phyloP scores from a whole-genome alignment of 768 basidiomycete species.

The Leccinellum luteum region DNA sequence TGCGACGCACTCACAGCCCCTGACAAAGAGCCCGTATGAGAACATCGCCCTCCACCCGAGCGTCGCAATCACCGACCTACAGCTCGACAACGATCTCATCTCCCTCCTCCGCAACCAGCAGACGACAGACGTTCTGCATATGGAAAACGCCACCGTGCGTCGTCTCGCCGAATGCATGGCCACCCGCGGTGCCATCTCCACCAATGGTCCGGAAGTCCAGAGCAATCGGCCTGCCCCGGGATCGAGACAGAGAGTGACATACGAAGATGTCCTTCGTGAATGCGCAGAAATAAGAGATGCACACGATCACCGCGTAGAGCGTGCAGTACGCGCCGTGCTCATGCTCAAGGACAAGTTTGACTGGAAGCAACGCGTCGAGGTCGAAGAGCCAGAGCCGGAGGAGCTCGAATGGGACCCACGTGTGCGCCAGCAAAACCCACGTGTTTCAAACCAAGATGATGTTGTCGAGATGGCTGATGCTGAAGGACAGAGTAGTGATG shows the following conservation, averaged over 20 bases:
- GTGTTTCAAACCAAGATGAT: slow-evolving; percentile 1
- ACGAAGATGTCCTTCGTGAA: slow-evolving; percentile 64
- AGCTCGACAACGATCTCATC: slow-evolving; percentile 71
- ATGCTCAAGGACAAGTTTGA: slow-evolving; percentile 80
- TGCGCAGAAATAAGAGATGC: slow-evolving; percentile 64
- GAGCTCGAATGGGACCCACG: slow-evolving; percentile 72
- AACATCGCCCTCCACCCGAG: slow-evolving; percentile 68
- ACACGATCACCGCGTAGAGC: slow-evolving; percentile 73
- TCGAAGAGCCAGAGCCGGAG: slow-evolving; percentile 76
- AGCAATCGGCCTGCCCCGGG: slow-evolving; percentile 22
- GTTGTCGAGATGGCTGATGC: slow-evolving; percentile 24
- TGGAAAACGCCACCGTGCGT: slow-evolving; percentile 71
- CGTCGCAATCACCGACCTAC: slow-evolving; percentile 53
- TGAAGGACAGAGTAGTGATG: slow-evolving; percentile 36
- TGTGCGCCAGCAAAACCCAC: slow-evolving; percentile 20
- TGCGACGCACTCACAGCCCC: slow-evolving; percentile 10
- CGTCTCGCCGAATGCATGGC: slow-evolving; percentile 65
- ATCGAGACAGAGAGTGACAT: slow-evolving; percentile 25
- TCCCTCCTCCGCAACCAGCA: slow-evolving; percentile 78
- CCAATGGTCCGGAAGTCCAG: slow-evolving; percentile 46
- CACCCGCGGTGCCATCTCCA: slow-evolving; percentile 47
- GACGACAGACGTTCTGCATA: slow-evolving; percentile 68
- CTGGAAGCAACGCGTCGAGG: slow-evolving; percentile 78
- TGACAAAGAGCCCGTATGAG: slow-evolving; percentile 45
- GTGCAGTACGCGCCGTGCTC: slow-evolving; percentile 74